phyloP scores from a whole-genome alignment of 306 rosid species.

The Urtica urens region DNA sequence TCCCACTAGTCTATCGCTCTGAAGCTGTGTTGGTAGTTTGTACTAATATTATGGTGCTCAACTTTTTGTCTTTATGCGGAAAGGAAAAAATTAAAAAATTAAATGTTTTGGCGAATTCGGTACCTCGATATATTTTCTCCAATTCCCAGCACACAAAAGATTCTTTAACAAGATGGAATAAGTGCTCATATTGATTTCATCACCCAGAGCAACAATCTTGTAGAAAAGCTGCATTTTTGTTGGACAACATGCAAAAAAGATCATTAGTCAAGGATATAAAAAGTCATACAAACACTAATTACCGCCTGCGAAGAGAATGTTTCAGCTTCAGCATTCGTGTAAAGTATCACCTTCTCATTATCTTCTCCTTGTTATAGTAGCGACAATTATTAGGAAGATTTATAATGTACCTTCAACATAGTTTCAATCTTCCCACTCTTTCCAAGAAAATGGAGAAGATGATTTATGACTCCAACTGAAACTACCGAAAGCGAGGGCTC shows the following conservation, averaged over 20 bases:
- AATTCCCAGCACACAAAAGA: slow-evolving; percentile 68
- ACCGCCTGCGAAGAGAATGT: neutral
- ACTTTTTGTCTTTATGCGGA: too few species aligned
- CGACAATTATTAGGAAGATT: too few species aligned
- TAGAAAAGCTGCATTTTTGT: slow-evolving; percentile 53
- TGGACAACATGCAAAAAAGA: slow-evolving; percentile 3
- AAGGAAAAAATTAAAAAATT: slow-evolving; percentile 1
- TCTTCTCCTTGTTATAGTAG: neutral
- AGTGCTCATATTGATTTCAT: slow-evolving; percentile 49
- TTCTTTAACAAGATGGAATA: slow-evolving; percentile 77
- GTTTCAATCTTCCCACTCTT: slow-evolving; percentile 73
- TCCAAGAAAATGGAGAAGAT: slow-evolving; percentile 67
- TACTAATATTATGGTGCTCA: too few species aligned
- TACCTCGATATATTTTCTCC: slow-evolving; percentile 98
- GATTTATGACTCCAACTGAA: slow-evolving; percentile 58
- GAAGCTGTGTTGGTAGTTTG: too few species aligned
- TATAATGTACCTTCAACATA: slow-evolving; percentile 63
- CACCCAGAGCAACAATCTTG: slow-evolving; percentile 60
- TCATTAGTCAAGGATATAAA: neutral
- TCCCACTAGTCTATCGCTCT: too few species aligned
- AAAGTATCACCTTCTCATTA: neutral
- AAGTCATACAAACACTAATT: neutral
- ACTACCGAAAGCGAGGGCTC: slow-evolving; percentile 62
- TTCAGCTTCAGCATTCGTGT: neutral
- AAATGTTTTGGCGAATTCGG: neutral